These are phyloP conservation scores for Myochromella boudieri DNA, from an alignment of 768 basidiomycete species.

Conservation along the genomic window DNA sequence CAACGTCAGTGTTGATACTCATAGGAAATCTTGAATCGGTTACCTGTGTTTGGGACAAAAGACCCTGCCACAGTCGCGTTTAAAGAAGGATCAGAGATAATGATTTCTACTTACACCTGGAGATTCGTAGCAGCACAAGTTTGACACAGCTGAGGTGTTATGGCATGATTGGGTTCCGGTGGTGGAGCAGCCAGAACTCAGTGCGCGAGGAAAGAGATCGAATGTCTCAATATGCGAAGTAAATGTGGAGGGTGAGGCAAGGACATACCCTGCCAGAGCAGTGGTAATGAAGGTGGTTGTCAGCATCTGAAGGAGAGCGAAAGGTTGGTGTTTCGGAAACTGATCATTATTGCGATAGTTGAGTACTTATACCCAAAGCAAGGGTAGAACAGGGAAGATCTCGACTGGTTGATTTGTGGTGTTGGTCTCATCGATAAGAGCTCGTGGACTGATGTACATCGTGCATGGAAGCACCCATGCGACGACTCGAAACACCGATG, in stretches of 20 bases:
- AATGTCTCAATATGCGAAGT: background rate
- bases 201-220: slow-evolving; percentile 22
- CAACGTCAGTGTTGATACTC: background rate
- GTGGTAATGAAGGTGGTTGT: background rate
- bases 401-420: too few relatives aligned
- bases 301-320: slow-evolving; percentile 1
- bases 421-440: slow-evolving; percentile 1
- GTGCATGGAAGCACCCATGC: slow-evolving; percentile 1
- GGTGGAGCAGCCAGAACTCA: slow-evolving; percentile 51
- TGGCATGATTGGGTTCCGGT: slow-evolving; percentile 54
- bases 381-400: too few relatives aligned
- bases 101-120: slow-evolving; percentile 50
- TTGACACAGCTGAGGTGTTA: slow-evolving; percentile 41
- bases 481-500: background rate
- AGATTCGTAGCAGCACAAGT: slow-evolving; percentile 64
- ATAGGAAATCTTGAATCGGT: background rate
- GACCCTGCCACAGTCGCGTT: slow-evolving; percentile 45
- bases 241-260: slow-evolving; percentile 7
- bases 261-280: slow-evolving; percentile 1
- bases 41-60: slow-evolving; percentile 52
- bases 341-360: too few relatives aligned
- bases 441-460: slow-evolving; percentile 7
- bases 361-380: too few relatives aligned
- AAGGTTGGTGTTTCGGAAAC: too few relatives aligned
- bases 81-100: background rate